Evolutionary conservation across 108 stramenopile species (phyloP).

Genomic region (Pseudonitzschia multiseries): DNA sequence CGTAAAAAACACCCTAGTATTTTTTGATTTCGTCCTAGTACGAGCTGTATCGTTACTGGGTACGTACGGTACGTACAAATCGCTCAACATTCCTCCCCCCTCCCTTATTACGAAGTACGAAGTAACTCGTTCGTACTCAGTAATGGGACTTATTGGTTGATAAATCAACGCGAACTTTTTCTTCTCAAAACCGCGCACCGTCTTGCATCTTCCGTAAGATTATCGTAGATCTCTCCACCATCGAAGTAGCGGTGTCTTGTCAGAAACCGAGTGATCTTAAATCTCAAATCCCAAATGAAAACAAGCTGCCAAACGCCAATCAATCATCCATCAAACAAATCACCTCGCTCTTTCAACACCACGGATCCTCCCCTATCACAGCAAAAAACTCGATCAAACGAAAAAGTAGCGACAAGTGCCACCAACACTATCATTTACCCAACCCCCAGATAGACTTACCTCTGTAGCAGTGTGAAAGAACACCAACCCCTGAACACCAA

Average conservation of each 20-base stretch:
- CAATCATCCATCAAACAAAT: not conserved
- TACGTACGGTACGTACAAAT: no score
- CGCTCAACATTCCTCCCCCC: no score
- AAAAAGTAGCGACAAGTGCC: not conserved
- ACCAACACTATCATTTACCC: not conserved
- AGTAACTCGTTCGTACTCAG: no score
- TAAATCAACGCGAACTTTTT: no score
- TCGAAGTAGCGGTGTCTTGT: not conserved
- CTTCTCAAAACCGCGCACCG: not conserved
- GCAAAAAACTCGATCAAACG: not conserved
- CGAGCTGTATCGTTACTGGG: no score
- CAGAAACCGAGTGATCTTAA: not conserved
- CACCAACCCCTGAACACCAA: not conserved
- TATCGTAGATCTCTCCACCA: not conserved
- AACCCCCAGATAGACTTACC: not conserved
- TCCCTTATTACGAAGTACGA: no score
- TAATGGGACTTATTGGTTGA: no score
- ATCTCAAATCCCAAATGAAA: not conserved
- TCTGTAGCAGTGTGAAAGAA: not conserved
- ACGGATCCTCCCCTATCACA: not conserved
- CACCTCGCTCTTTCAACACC: not conserved
- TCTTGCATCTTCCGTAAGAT: not conserved
- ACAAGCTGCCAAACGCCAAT: slow-evolving; percentile 13
- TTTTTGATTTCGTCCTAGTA: no score
- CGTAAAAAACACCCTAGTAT: no score